Base-by-base conservation (phyloP, 2,329 filamentous ascomycete species). In the Xylaria sp. region DNA sequence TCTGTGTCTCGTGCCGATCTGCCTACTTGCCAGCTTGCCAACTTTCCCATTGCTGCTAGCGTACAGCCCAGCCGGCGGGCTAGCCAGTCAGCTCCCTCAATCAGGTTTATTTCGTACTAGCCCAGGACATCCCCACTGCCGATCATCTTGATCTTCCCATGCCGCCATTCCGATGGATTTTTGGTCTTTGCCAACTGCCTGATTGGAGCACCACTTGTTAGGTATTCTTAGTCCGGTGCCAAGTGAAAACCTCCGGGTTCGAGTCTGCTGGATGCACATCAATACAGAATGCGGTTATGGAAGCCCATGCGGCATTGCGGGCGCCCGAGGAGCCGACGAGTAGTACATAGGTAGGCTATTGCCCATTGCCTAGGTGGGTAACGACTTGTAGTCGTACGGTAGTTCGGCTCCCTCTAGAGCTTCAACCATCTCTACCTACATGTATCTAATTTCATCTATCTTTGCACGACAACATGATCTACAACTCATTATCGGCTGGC, bases 401-500 rank as follows among this genome's bases (percentile, higher is more conserved):
- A 11, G 24, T 11, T 26, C 11, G 24, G 24, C 24, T 26, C 24
- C 24, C 24, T 26, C 24, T 11, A 26, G 11, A 26, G 29, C 29
- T 13, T 34, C 16, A 34, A 11, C 16, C 29, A 34, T 34, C 29
- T 34, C 29, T 34, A 7, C n/a, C n/a, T n/a, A n/a, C n/a, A n/a
- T n/a, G n/a, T n/a, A n/a, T n/a, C n/a, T n/a, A n/a, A n/a, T n/a
- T n/a, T n/a, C n/a, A n/a, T 34, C 29, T 22, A 19, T 46, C 46
- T 51, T 39, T 24, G 29, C 22, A 45, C 11, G 3, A 42, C 7
- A 37, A 45, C 18, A 20, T 18, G 51, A 49, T 44, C 41, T 49
- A 26, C 42, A 39, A 41, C 43, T 29, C 40, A 54, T 52, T 48
- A 50, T 43, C 54, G 54, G 54, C 21, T 48, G 44, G 50, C 44